Evolutionary conservation across 306 rosid genomes (phyloP), one percentile per base, ranked within the genome.

Genomic region (Biancaea sappan): DNA sequence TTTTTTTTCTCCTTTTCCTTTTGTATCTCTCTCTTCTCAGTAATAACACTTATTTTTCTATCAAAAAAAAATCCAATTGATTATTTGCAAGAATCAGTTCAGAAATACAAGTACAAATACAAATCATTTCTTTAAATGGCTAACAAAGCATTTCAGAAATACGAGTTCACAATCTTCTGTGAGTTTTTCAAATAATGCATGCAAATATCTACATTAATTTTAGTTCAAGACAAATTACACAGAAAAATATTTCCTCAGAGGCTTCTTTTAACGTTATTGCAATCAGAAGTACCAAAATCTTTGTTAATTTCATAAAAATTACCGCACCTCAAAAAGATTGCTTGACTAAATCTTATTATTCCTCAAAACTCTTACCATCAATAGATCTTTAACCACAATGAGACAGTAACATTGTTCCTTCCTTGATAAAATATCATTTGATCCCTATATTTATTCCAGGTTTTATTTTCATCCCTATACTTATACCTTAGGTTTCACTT

Each of bases 231-330:
- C 51, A 46, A 47, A 25, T 4, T 46, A n/a, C n/a, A n/a, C n/a
- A n/a, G n/a, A n/a, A n/a, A n/a, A n/a, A n/a, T n/a, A 12, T 32
- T 63, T 44, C 31, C 43, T 40, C 69, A n/a, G n/a, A 74, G 47
- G n/a, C 61, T 32, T 44, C 29, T 43, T 34, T 60, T 29, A 41
- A 9, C 14, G 64, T 29, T 34, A 41, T 38, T 6, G 63, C 50
- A 54, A 18, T 54, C 40, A 47, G 41, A 21, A 28, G 52, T 9
- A 37, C 77, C 62, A 63, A 58, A 53, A 60, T 18, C 15, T 51
- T 70, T 43, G 18, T 22, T 25, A 24, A 56, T 16, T 69, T 26
- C 40, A 78, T 53, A 40, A 22, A 70, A 70, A 38, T 19, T 15
- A 14, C 34, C 2, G 11, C 21, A 71, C 26, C 66, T 43, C 37